Percentiles rank a stretch among this genome's conserved stretches.
These are phyloP conservation scores for Starmerella khaoyaiensis DNA, from an alignment of 805 yeast genomes.

Conservation along the genomic window DNA sequence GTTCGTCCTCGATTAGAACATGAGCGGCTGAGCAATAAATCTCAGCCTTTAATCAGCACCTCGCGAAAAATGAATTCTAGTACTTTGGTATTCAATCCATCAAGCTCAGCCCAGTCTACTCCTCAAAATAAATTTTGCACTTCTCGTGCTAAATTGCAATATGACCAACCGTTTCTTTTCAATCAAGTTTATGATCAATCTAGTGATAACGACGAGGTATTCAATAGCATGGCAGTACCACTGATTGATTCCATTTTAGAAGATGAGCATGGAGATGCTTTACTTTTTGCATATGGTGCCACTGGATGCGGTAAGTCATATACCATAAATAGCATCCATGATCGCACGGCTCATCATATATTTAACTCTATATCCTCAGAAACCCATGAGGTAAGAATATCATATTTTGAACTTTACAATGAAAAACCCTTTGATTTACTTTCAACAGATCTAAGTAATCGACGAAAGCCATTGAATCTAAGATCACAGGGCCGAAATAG, in stretches of 20 bases:
- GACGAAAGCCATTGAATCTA: not conserved
- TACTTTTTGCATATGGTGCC: conserved; percentile 89
- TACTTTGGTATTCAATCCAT: conserved; percentile 2
- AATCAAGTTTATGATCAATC: conserved; percentile 42
- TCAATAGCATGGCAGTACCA: conserved; percentile 52
- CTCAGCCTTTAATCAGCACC: too few relatives aligned
- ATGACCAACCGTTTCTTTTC: not conserved
- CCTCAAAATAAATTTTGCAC: not conserved
- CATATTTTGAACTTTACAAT: conserved; percentile 77
- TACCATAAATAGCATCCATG: conserved; percentile 75
- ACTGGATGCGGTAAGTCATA: conserved; percentile 97
- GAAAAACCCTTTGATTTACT: conserved; percentile 76
- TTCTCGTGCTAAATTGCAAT: not conserved
- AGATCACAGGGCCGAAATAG: not conserved
- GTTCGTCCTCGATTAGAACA: too few relatives aligned
- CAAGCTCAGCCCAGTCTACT: not conserved
- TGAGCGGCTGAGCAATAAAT: too few relatives aligned
- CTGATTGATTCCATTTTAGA: conserved; percentile 42
- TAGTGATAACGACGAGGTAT: conserved; percentile 56
- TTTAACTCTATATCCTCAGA: not conserved
- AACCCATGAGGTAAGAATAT: conserved; percentile 1
- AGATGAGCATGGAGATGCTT: conserved; percentile 76
- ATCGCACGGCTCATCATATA: conserved; percentile 62
- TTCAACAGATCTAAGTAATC: conserved; percentile 33
- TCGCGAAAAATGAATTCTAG: too few relatives aligned